phyloP scores from a whole-genome alignment of 768 basidiomycete genomes.

The Leccinum disarticulatum region DNA sequence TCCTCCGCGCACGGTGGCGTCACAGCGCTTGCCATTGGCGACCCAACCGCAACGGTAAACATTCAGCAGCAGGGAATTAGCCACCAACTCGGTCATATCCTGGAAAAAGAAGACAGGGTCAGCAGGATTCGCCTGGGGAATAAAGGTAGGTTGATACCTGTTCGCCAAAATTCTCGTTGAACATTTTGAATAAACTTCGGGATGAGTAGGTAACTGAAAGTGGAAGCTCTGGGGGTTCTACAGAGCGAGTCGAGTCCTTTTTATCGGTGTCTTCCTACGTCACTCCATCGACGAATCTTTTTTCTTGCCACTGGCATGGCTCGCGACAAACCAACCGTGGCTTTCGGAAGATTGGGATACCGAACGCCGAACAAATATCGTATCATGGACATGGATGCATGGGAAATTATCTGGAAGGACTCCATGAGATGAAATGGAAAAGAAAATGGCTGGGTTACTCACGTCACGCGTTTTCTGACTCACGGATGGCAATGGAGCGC shows the following conservation, averaged over 20 bases:
- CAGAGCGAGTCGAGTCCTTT: conserved; percentile 8
- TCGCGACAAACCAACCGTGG: conserved; percentile 19
- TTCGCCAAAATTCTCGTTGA: conserved; percentile 10
- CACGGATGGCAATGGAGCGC: not conserved
- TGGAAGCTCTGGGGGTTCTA: not conserved
- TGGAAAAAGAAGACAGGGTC: not conserved
- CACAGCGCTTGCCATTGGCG: conserved; percentile 10
- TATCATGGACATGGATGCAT: not conserved
- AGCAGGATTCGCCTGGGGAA: not conserved
- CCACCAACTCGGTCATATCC: conserved; percentile 12
- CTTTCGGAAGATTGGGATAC: not conserved
- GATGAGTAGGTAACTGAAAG: not conserved
- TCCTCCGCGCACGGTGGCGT: conserved; percentile 5
- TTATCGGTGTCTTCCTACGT: conserved; percentile 8
- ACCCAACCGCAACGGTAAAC: conserved; percentile 14
- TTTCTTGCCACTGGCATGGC: conserved; percentile 15
- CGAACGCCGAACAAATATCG: conserved; percentile 1
- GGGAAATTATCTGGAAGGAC: not conserved
- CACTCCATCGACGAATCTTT: conserved; percentile 1
- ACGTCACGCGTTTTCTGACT: not conserved
- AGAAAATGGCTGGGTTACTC: not conserved
- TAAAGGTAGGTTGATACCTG: conserved; percentile 9
- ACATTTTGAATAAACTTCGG: conserved; percentile 7
- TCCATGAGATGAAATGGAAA: conserved; percentile 8
- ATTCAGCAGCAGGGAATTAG: not conserved